Evolutionary conservation across 768 basidiomycete species (phyloP), one percentile per base, ranked within the genome.

Genomic region (Dacryopinax spathularia): DNA sequence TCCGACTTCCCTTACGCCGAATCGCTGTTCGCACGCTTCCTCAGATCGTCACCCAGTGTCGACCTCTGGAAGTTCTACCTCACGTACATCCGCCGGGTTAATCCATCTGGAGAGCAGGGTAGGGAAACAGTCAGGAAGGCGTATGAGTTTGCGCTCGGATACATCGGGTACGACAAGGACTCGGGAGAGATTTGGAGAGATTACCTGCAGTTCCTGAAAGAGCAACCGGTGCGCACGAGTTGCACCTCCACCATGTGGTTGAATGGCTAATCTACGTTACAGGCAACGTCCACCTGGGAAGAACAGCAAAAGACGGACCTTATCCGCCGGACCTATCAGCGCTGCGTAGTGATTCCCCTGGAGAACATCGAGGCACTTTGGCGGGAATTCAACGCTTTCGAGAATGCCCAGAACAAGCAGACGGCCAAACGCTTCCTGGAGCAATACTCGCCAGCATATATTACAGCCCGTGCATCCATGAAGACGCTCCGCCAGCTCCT

Each of bases 361-460:
- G 89, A 92, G 72, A 93, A 93, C 70, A 84, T 97, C 69, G 94
- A 97, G 72, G 79, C 79, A 36, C 79, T 99, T 20, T 99, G 96
- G 96, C 84, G 87, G 69, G 92, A 96, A 62, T 87, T 91, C 65
- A 92, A 97, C 73, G 77, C 87, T 0, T 98, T 96, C 70, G 95
- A 99, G 73, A 91, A 83, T 62, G 80, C 80, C 60, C 76, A 96
- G 67, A 97, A 95, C 75, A 86, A 86, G 73, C 87, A 91, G 66
- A 95, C 93, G 86, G 93, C 95, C 15, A 97, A 98, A 74, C 96
- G 97, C 71, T 94, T 97, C 75, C 85, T 97, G 77, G 80, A 84
- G 63, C 94, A 97, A 74, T 81, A 91, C n/a, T 89, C 89, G 1
- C 89, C 92, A 5, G 83, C 87, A 1, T 88, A 97, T 72, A 94